Evolutionary conservation across 495 filamentous ascomycete species (phyloP).

Genomic region (Aspergillus avenaceus): DNA sequence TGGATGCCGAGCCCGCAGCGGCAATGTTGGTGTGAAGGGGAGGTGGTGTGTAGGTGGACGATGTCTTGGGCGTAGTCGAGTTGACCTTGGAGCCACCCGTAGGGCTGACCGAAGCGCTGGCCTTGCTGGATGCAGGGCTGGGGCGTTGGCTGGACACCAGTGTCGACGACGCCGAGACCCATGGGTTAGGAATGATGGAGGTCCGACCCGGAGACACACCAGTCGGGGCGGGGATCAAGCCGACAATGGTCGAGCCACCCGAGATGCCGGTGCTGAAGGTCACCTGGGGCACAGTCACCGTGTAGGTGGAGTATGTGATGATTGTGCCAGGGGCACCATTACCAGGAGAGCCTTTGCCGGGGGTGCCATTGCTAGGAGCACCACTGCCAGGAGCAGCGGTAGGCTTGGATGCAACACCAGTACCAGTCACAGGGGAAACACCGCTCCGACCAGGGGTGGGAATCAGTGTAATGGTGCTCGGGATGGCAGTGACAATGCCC

Average conservation of each 20-base stretch:
- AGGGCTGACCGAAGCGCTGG: too few relatives aligned
- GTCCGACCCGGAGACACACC: conserved; percentile 2
- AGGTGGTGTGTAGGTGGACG: conserved; percentile 2
- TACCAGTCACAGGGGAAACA: conserved; percentile 29
- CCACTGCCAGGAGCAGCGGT: conserved; percentile 28
- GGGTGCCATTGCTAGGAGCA: too few relatives aligned
- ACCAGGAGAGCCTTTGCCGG: conserved; percentile 26
- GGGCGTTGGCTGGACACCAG: not conserved
- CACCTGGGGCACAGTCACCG: conserved; percentile 71
- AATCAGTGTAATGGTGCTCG: conserved; percentile 55
- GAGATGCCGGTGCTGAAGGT: conserved; percentile 57
- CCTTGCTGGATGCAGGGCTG: too few relatives aligned
- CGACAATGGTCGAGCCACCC: conserved; percentile 20
- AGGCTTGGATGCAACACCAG: conserved; percentile 12
- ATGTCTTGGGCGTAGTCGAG: not conserved
- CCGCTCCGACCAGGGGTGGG: conserved; percentile 29
- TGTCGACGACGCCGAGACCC: conserved; percentile 1
- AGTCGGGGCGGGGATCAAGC: conserved; percentile 19
- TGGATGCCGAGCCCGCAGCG: not conserved
- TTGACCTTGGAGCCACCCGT: too few relatives aligned
- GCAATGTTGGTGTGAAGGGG: conserved; percentile 4
- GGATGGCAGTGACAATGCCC: conserved; percentile 72
- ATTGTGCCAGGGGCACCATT: conserved; percentile 63
- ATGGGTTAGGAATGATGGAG: conserved; percentile 10
- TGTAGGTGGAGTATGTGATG: conserved; percentile 57